phyloP scores from a whole-genome alignment of 1,284 basidiomycete genomes.

The Rhodotorula sp. region DNA sequence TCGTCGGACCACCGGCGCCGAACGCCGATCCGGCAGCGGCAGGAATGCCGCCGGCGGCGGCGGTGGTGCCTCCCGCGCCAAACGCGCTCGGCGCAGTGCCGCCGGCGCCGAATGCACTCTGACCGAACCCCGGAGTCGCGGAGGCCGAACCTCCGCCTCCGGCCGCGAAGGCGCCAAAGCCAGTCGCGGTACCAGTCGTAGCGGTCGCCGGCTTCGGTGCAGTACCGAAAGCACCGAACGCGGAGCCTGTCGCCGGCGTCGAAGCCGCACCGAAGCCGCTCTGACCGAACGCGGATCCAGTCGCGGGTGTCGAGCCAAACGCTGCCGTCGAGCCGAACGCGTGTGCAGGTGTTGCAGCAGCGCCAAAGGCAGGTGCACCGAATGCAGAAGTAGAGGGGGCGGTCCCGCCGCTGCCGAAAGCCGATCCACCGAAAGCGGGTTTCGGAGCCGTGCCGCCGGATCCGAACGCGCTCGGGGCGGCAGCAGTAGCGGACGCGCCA shows the following conservation, averaged over 20 bases:
- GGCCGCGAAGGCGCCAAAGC: constrained; percentile 21
- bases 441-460: constrained; percentile 14
- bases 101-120: constrained; percentile 21
- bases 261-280: constrained; percentile 47
- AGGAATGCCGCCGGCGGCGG: not conserved
- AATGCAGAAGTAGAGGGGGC: not conserved
- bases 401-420: not conserved
- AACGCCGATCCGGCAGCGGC: constrained; percentile 13
- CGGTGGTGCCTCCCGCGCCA: constrained; percentile 22
- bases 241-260: constrained; percentile 44
- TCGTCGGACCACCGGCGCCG: constrained; percentile 3
- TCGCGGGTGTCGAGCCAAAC: not conserved
- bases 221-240: constrained; percentile 55
- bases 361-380: constrained; percentile 50
- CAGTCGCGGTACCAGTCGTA: not conserved
- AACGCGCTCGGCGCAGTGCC: constrained; percentile 37
- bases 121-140: constrained; percentile 24
- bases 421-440: constrained; percentile 2
- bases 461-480: constrained; percentile 14
- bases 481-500: not conserved
- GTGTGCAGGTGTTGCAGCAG: constrained; percentile 43
- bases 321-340: constrained; percentile 48
- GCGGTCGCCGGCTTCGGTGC: constrained; percentile 42
- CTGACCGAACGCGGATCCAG: constrained; percentile 22
- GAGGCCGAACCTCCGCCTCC: constrained; percentile 33